Conservation (phyloP, 164 flowering plant genomes). For the Malania oleifera region DNA sequence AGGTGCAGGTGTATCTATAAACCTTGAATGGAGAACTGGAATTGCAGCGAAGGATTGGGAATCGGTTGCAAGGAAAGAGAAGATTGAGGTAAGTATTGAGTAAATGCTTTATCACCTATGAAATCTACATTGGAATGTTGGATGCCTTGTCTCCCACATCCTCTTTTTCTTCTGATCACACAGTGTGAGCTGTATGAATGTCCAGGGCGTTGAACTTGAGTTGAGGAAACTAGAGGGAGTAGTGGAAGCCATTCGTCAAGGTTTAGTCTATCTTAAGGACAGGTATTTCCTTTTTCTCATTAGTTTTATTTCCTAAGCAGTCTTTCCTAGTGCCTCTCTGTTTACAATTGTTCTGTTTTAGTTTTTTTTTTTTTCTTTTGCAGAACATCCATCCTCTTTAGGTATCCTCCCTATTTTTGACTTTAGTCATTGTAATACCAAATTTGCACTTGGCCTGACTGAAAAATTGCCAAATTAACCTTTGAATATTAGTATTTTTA, state of each 20-base stretch:
- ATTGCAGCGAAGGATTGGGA: constrained; percentile 44
- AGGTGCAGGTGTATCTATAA: constrained; percentile 8
- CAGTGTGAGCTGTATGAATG: neutral
- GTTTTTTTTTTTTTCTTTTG: no score
- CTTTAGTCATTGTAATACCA: no score
- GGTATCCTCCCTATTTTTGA: no score
- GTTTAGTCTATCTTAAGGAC: constrained; percentile 62
- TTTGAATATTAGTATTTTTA: no score
- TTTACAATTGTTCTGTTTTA: no score
- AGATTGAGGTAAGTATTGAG: constrained; percentile 37
- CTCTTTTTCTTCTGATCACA: neutral
- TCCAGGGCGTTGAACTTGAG: constrained; percentile 44
- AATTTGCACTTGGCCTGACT: no score
- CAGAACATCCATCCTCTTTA: no score
- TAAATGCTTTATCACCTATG: neutral
- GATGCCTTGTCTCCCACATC: neutral
- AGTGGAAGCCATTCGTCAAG: constrained; percentile 85
- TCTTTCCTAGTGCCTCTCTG: neutral
- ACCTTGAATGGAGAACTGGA: constrained; percentile 40
- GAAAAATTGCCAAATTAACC: no score
- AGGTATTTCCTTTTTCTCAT: constrained; percentile 36
- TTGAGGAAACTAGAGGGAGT: constrained; percentile 55
- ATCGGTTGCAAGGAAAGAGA: constrained; percentile 39
- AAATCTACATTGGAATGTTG: neutral
- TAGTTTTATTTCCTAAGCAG: neutral